phyloP scores from a whole-genome alignment of 2,329 filamentous ascomycete species.

The Didymella exigua region DNA sequence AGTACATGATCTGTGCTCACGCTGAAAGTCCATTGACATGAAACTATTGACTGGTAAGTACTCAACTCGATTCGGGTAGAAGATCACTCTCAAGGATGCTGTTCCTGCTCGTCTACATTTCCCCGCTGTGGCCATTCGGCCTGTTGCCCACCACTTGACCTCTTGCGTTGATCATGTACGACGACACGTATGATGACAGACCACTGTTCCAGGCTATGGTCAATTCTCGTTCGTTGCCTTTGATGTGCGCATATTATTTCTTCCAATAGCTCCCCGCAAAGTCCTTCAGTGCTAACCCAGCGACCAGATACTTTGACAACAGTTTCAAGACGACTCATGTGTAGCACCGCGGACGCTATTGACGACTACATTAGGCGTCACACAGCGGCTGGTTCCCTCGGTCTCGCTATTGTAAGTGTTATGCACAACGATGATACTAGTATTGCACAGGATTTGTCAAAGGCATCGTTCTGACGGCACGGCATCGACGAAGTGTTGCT shows the following conservation, averaged over 20 bases:
- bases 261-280: not conserved
- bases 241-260: not conserved
- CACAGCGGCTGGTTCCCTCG: not conserved
- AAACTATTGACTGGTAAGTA: slow-evolving; percentile 11
- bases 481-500: slow-evolving; percentile 6
- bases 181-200: slow-evolving; percentile 6
- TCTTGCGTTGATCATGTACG: not conserved
- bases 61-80: slow-evolving; percentile 4
- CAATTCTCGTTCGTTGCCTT: not conserved
- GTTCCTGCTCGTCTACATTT: slow-evolving; percentile 3
- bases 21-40: not conserved
- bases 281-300: not conserved
- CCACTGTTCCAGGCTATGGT: not conserved
- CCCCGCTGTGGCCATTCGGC: not conserved
- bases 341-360: not conserved
- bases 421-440: not conserved
- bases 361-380: not conserved
- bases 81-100: not conserved
- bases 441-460: not conserved
- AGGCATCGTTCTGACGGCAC: not conserved
- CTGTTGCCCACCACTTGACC: not conserved
- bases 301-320: not conserved
- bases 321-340: slow-evolving; percentile 3
- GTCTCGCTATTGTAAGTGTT: not conserved
- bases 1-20: slow-evolving; percentile 14